Evolutionary conservation across 2,329 filamentous ascomycete species (phyloP).

Genomic region (Colletotrichum tabaci): DNA sequence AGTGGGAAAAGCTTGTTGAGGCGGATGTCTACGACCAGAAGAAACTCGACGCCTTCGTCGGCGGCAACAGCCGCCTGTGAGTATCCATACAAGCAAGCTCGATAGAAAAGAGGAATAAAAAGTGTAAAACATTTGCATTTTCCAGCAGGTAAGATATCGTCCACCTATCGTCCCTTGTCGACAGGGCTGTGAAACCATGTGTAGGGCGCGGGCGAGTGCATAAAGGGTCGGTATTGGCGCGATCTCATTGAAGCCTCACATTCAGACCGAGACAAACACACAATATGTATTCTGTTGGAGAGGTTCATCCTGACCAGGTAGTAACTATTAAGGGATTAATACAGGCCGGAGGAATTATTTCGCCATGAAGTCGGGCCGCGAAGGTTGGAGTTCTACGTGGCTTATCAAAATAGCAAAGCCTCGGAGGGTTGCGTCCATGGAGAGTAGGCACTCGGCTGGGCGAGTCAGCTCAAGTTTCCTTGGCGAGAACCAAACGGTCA

Average conservation of each 20-base stretch:
- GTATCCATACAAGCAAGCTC: not conserved
- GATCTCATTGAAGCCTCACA: no score
- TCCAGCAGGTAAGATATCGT: not conserved
- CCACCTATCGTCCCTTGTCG: no score
- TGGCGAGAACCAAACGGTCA: not conserved
- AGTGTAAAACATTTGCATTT: no score
- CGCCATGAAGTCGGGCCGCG: no score
- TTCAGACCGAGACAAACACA: not conserved
- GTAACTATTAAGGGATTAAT: no score
- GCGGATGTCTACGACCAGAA: constrained; percentile 39
- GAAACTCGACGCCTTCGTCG: constrained; percentile 37
- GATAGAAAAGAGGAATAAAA: not conserved
- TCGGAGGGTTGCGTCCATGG: not conserved
- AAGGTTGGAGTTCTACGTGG: not conserved
- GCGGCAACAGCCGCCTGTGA: constrained; percentile 21
- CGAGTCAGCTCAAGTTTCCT: not conserved
- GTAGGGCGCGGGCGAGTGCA: no score
- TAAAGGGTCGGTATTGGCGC: no score
- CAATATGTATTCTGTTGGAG: no score
- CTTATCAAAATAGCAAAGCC: not conserved
- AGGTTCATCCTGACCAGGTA: no score
- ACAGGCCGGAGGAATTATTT: not conserved
- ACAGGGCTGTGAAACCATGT: no score
- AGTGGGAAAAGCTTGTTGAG: constrained; percentile 40
- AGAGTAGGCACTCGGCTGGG: not conserved